phyloP scores from a whole-genome alignment of 805 yeast genomes.

The Danielozyma ontarioensis region DNA sequence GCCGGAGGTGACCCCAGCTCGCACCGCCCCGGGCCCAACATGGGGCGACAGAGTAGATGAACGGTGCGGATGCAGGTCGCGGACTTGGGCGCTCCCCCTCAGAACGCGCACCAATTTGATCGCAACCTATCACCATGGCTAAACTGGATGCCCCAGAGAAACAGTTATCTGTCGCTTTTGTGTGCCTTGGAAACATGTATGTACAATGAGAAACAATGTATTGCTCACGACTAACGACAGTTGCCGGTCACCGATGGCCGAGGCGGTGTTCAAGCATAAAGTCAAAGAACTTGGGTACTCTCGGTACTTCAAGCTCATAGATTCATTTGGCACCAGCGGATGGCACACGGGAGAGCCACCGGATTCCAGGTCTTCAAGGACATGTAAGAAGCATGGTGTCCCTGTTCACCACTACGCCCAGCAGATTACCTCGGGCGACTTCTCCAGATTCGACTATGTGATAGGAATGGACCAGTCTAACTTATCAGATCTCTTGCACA shows the following conservation, averaged over 20 bases:
- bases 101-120: no score
- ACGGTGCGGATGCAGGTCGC: no score
- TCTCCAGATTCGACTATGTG: constrained; percentile 57
- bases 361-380: constrained; percentile 64
- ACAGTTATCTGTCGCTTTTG: constrained; percentile 69
- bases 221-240: constrained; percentile 41
- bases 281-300: constrained; percentile 48
- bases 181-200: constrained; percentile 85
- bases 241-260: constrained; percentile 98
- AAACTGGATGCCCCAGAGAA: constrained; percentile 14
- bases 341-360: constrained; percentile 83
- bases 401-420: constrained; percentile 75
- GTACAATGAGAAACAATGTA: constrained; percentile 29
- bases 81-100: no score
- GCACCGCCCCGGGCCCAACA: no score
- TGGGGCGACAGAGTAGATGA: no score
- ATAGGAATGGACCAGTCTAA: constrained; percentile 71
- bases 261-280: constrained; percentile 72
- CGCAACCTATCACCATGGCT: constrained; percentile 7
- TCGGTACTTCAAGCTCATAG: constrained; percentile 50
- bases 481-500: constrained; percentile 41
- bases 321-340: constrained; percentile 85
- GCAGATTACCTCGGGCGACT: constrained; percentile 50
- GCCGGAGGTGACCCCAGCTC: background rate
- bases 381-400: constrained; percentile 67